A percentile compares a stretch with the other conserved stretches of the same genome.
Evolutionary conservation across 2,329 filamentous ascomycete genomes (phyloP).

Genomic region (Colletotrichum sp.): DNA sequence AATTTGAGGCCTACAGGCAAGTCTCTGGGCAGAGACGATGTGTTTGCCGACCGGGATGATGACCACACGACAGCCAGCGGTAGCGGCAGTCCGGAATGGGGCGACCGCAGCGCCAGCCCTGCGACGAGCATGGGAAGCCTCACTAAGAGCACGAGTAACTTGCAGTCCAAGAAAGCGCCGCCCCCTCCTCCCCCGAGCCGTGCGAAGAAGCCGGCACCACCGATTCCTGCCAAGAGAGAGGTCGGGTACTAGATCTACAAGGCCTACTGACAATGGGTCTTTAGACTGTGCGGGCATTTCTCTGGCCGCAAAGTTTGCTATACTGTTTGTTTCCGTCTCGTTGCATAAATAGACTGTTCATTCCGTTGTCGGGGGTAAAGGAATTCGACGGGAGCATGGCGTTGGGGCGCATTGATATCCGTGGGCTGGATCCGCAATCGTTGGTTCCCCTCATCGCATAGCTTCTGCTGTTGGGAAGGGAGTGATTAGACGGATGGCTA

Average conservation of each 20-base stretch:
- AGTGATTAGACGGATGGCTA: background rate
- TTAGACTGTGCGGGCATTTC: background rate
- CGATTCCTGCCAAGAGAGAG: conserved; percentile 37
- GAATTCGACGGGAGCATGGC: conserved; percentile 11
- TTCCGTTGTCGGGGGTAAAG: background rate
- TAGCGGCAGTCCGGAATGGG: conserved; percentile 57
- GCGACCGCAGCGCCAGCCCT: conserved; percentile 57
- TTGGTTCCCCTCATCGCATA: conserved; percentile 1
- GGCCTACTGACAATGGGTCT: background rate
- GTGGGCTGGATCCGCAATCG: conserved; percentile 17
- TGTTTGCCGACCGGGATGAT: conserved; percentile 51
- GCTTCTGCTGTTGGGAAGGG: background rate
- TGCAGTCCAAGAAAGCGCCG: conserved; percentile 42
- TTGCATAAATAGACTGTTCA: conserved; percentile 20
- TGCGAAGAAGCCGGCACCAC: conserved; percentile 61
- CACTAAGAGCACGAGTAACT: conserved; percentile 44
- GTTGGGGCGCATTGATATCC: conserved; percentile 21
- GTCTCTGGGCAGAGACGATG: conserved; percentile 41
- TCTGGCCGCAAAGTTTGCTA: background rate
- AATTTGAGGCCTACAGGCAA: conserved; percentile 53
- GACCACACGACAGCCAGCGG: conserved; percentile 56
- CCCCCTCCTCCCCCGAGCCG: conserved; percentile 52
- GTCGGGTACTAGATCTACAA: conserved; percentile 28
- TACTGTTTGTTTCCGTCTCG: background rate
- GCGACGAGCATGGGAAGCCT: conserved; percentile 62